Conservation (phyloP, 1,284 basidiomycete species). For the Vanrija pseudolonga region DNA sequence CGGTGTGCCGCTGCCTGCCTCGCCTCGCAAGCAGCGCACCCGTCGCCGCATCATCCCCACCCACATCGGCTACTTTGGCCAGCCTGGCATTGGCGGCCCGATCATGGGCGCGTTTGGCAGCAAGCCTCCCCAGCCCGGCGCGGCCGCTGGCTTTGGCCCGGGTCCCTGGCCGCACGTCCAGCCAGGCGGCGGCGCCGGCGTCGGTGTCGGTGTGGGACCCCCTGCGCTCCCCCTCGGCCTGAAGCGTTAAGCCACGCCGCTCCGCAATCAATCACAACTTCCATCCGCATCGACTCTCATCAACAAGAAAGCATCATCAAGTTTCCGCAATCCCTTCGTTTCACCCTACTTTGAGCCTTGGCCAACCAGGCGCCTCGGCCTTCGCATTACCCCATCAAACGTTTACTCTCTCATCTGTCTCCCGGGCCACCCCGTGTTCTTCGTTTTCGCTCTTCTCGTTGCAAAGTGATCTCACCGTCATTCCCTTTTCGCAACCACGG, state of each 20-base stretch:
- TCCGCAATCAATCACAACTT: not conserved
- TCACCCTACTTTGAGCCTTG: not conserved
- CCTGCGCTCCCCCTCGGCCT: constrained; percentile 14
- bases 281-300: not conserved
- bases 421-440: not conserved
- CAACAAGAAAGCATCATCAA: not conserved
- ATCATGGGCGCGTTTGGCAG: constrained; percentile 35
- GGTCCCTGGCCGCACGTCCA: constrained; percentile 11
- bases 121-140: constrained; percentile 15
- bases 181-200: constrained; percentile 14
- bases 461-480: constrained; percentile 2
- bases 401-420: not conserved
- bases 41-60: constrained; percentile 46
- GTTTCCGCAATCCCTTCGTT: not conserved
- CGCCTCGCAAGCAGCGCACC: constrained; percentile 34
- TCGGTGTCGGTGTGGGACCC: constrained; percentile 30
- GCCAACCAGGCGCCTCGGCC: no score
- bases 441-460: constrained; percentile 21
- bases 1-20: not conserved
- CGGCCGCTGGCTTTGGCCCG: not conserved
- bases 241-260: not conserved
- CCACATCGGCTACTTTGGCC: constrained; percentile 41
- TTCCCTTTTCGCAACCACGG: not conserved
- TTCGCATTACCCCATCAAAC: not conserved
- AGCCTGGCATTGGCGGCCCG: constrained; percentile 42